A percentile compares a stretch with the other conserved stretches of the same genome.
phyloP scores from a whole-genome alignment of 768 basidiomycete species.

The Russula sp. region DNA sequence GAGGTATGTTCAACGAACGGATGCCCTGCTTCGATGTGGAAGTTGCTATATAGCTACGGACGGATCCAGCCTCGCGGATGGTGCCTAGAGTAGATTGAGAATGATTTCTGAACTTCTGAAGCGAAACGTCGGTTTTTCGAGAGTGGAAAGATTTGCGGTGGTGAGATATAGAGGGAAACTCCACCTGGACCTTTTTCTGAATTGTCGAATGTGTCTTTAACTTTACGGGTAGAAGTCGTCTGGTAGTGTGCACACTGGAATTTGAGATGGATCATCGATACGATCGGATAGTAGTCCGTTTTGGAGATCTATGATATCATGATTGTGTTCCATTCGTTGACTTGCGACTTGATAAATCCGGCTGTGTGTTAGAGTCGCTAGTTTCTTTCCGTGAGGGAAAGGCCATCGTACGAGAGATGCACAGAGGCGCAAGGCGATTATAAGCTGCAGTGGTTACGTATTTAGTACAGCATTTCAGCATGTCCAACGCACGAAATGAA shows the following conservation, averaged over 20 bases:
- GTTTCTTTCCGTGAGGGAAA: neutral
- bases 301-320: neutral
- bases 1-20: constrained; percentile 31
- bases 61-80: constrained; percentile 41
- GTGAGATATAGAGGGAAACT: too few species aligned
- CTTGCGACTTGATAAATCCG: neutral
- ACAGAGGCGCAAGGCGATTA: too few species aligned
- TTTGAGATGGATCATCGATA: neutral
- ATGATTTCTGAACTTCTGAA: constrained; percentile 30
- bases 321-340: neutral
- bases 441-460: too few species aligned
- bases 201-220: too few species aligned
- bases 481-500: too few species aligned
- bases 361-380: neutral
- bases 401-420: neutral
- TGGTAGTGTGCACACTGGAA: neutral
- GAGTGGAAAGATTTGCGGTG: too few species aligned
- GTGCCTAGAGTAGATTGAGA: constrained; percentile 34
- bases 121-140: too few species aligned
- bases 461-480: too few species aligned
- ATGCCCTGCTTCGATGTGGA: constrained; percentile 33
- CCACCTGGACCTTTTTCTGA: neutral
- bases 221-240: too few species aligned
- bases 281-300: neutral
- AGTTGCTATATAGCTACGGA: constrained; percentile 29